Evolutionary conservation across 225 moss, liverwort and hornwort genomes (phyloP).

Genomic region (Marchantia polymorpha): DNA sequence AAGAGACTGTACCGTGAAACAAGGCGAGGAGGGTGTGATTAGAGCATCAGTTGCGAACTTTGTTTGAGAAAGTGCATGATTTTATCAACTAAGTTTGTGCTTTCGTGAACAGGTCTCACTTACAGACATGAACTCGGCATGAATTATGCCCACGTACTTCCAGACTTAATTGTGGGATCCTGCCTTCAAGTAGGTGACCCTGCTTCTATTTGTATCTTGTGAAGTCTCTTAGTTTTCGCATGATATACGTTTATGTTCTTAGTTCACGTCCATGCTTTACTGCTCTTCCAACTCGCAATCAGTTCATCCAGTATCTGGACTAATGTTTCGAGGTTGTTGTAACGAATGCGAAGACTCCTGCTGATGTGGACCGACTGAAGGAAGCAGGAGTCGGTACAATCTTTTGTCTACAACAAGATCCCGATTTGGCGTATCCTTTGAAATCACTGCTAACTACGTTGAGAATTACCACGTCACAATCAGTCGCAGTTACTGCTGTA

Average conservation of each 20-base stretch:
- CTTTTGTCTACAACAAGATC: slow-evolving; percentile 89
- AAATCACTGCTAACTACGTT: too few relatives aligned
- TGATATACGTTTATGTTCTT: too few relatives aligned
- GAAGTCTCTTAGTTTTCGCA: not conserved
- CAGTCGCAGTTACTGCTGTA: too few relatives aligned
- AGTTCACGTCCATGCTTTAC: not conserved
- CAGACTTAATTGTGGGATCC: slow-evolving; percentile 91
- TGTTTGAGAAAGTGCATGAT: not conserved
- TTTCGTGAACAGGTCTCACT: slow-evolving; percentile 56
- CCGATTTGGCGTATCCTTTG: slow-evolving; percentile 81
- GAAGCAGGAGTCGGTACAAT: slow-evolving; percentile 72
- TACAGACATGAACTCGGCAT: slow-evolving; percentile 97
- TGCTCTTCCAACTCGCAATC: not conserved
- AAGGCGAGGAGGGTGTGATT: not conserved
- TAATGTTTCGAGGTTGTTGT: not conserved
- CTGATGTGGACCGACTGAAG: slow-evolving; percentile 83
- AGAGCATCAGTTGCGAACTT: too few relatives aligned
- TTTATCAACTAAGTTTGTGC: not conserved
- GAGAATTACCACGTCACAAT: too few relatives aligned
- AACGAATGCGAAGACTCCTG: slow-evolving; percentile 52
- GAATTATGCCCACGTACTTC: slow-evolving; percentile 81
- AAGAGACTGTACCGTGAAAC: not conserved
- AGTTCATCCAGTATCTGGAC: not conserved
- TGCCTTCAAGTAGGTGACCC: slow-evolving; percentile 73
- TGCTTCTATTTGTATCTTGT: not conserved